phyloP scores from a whole-genome alignment of 2,329 filamentous ascomycete genomes.

The Fusarium sambucinum region DNA sequence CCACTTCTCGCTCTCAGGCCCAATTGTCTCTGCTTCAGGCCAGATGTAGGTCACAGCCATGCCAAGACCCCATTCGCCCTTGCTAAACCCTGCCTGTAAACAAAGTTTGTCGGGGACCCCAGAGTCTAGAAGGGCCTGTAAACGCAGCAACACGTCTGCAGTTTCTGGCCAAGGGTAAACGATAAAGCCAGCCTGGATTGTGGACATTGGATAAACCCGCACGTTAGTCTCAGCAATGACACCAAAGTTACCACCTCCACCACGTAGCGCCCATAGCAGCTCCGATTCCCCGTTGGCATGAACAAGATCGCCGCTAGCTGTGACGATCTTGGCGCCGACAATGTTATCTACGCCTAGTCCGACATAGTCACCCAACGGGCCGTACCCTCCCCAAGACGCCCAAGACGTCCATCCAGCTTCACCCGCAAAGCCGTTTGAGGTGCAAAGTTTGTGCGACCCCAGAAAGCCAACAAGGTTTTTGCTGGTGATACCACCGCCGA shows the following conservation, averaged over 20 bases:
- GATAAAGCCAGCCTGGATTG: constrained; percentile 6
- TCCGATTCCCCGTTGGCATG: constrained; percentile 18
- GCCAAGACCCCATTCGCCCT: constrained; percentile 11
- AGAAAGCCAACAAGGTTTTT: constrained; percentile 27
- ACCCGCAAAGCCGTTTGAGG: constrained; percentile 30
- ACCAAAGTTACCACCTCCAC: constrained; percentile 39
- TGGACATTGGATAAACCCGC: constrained; percentile 30
- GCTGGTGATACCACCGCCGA: constrained; percentile 34
- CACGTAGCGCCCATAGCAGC: constrained; percentile 37
- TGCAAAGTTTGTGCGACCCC: constrained; percentile 24
- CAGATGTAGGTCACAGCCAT: constrained; percentile 14
- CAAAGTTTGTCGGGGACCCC: constrained; percentile 7
- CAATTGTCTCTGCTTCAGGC: constrained; percentile 5
- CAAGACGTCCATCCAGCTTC: constrained; percentile 32
- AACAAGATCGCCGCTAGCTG: constrained; percentile 22
- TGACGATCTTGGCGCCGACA: constrained; percentile 27
- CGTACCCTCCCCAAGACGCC: constrained; percentile 39
- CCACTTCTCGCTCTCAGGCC: constrained; percentile 3
- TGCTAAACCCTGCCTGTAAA: constrained; percentile 5
- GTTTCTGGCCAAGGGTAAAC: constrained; percentile 10
- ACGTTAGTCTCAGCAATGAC: constrained; percentile 28
- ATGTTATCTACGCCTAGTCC: constrained; percentile 39
- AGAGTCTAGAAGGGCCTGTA: constrained; percentile 4
- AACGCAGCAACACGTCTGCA: neutral
- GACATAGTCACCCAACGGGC: constrained; percentile 23